Base-by-base conservation (phyloP, 306 rosid genomes). In the Potentilla sterilis region DNA sequence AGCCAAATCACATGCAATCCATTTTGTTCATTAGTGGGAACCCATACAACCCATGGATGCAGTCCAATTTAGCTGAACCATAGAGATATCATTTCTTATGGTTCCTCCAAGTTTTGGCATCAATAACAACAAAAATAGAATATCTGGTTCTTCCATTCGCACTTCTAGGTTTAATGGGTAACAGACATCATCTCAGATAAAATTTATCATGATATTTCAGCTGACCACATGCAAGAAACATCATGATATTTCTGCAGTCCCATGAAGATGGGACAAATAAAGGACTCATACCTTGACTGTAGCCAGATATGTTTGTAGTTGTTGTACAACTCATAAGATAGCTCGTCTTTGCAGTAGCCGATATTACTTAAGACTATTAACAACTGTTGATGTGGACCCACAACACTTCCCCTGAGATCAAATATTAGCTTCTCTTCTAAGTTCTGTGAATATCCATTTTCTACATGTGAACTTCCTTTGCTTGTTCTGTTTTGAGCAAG, bases 311-410 rank as follows among this genome's bases (percentile, higher is more conserved):
- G 93, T 80, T 78, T 88, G 85, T 89, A 96, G 83, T 87, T 96
- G 75, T 84, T 84, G 86, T 92, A 90, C 80, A 96, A 67, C 87
- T 96, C 96, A 74, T 82, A 73, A 57, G 97, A 89, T 81, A 96
- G 99, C 59, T 92, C 98, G 49, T 96, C 98, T 81, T 91, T 96
- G 90, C 99, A 96, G 82, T 87, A 90, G 81, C 99, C 98, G 9
- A 96, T 87, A 82, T 96, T 96, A 87, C 99, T 96, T 75, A 96
- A 87, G 75, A 92, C 93, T 70, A 90, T 79, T 79, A 96, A 84
- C 78, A 96, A 86, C 82, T 76, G 81, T 70, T 86, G 93, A 80
- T 92, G 99, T 62, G 99, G 96, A 87, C 88, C 86, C 43, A 79
- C 62, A 61, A 87, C 81, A 49, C 87, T 87, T 73, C 89, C 98